Evolutionary conservation across 2,329 filamentous ascomycete species (phyloP).

Genomic region (Aspergillus sp.): DNA sequence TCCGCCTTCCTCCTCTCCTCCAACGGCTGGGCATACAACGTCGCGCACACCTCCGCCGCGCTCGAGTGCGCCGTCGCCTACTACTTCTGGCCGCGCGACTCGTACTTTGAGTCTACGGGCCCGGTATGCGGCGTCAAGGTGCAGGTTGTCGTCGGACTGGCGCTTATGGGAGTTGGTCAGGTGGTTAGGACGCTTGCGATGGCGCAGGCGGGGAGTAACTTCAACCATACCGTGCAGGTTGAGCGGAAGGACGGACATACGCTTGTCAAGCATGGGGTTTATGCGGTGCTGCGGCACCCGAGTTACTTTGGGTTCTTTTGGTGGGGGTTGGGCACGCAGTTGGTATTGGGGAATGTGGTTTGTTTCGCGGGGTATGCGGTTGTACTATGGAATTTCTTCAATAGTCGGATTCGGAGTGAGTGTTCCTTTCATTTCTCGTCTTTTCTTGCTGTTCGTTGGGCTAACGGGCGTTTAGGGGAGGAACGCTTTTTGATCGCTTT

Average conservation of each 20-base stretch:
- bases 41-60: conserved; percentile 77
- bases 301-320: conserved; percentile 98
- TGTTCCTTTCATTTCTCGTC: conserved; percentile 25
- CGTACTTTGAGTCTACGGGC: conserved; percentile 52
- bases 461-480: conserved; percentile 60
- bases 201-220: conserved; percentile 84
- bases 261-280: conserved; percentile 84
- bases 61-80: conserved; percentile 66
- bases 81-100: conserved; percentile 34
- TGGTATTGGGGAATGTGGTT: conserved; percentile 82
- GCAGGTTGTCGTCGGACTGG: conserved; percentile 61
- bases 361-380: conserved; percentile 75
- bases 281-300: conserved; percentile 77
- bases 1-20: conserved; percentile 80
- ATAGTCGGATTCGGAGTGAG: conserved; percentile 67
- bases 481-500: conserved; percentile 78
- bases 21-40: conserved; percentile 83
- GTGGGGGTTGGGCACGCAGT: conserved; percentile 94
- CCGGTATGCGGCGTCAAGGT: conserved; percentile 37
- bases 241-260: conserved; percentile 71
- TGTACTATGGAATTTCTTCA: conserved; percentile 88
- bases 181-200: conserved; percentile 79
- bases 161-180: conserved; percentile 73
- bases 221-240: conserved; percentile 84
- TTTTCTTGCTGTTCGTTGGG: conserved; percentile 1